Evolutionary conservation across 306 rosid species (phyloP), one percentile per base, ranked within the genome.

Genomic region (Vigna nakashimae): DNA sequence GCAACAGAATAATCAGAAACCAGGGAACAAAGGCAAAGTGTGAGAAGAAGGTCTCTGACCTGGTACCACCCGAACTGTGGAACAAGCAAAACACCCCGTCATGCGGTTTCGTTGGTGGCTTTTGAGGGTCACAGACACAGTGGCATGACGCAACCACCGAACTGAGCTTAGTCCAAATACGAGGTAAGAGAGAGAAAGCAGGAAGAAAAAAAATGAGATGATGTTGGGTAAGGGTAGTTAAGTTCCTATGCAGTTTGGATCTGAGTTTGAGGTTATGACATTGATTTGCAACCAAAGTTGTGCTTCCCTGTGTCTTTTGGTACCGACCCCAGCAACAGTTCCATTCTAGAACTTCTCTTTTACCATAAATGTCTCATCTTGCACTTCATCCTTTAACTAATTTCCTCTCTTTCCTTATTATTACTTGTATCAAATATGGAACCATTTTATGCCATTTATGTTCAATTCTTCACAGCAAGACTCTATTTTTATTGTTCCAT

Each of bases 241-340:
- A 71, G 15, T 69, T 68, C 4, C 3, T 14, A 66, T 63, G 76
- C 32, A 66, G 83, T 77, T 86, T 77, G 86, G 87, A 83, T 86
- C 87, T 77, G 79, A 69, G 71, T 36, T n/a, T 72, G 55, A 69
- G 76, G 73, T 68, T 28, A 67, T 69, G 89, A 80, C 24, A 66
- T 50, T 74, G 90, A 81, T 83, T 74, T 74, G 78, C 43, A 55
- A 83, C 90, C 90, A 74, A 83, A 80, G 76, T n/a, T 43, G 36
- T 10, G 50, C 40, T 20, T 62, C 45, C 12, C 28, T 56, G 11
- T 40, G 30, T 13, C 11, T 69, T 64, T 71, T 45, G 69, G 63
- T 63, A 73, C 38, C 55, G 7, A 79, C 67, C 49, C 24, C 30
- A 12, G 53, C 6, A n/a, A 69, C 32, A 67, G 20, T 59, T 76